A percentile compares a stretch with the other conserved stretches of the same genome.
Evolutionary conservation across 192 early-diverging fungal species (phyloP).

Genomic region (Gonapodya sp.): DNA sequence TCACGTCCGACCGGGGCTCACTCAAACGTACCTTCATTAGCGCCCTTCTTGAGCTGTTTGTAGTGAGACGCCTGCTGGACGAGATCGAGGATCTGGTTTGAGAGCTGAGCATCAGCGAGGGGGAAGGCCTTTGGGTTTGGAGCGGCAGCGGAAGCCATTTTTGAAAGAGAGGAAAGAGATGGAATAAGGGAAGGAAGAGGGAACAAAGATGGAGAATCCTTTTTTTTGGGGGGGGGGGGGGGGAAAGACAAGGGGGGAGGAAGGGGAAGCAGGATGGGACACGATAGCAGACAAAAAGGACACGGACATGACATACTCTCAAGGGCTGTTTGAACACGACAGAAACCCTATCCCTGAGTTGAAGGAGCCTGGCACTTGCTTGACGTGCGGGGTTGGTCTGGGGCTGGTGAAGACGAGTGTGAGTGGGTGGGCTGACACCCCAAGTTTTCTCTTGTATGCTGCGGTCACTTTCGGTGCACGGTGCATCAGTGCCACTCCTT

Average conservation of each 20-base stretch:
- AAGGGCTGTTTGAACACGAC: too few relatives aligned
- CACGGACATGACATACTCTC: not conserved
- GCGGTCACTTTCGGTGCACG: too few relatives aligned
- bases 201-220: not conserved
- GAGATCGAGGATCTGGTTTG: conserved; percentile 89
- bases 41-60: conserved; percentile 99
- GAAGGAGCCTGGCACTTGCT: too few relatives aligned
- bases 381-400: too few relatives aligned
- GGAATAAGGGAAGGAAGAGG: not conserved
- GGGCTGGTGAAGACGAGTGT: too few relatives aligned
- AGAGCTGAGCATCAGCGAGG: conserved; percentile 78
- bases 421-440: too few relatives aligned
- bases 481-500: too few relatives aligned
- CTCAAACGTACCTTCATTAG: conserved; percentile 68
- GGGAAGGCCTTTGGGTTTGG: conserved; percentile 71
- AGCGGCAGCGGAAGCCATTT: not conserved
- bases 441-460: too few relatives aligned
- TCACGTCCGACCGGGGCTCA: not conserved
- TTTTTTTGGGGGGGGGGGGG: too few relatives aligned
- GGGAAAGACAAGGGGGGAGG: not conserved
- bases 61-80: conserved; percentile 99
- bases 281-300: too few relatives aligned
- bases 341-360: too few relatives aligned
- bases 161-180: not conserved
- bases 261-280: not conserved